Evolutionary conservation across 1,284 basidiomycete species (phyloP).

Genomic region (Mycena citricolor): DNA sequence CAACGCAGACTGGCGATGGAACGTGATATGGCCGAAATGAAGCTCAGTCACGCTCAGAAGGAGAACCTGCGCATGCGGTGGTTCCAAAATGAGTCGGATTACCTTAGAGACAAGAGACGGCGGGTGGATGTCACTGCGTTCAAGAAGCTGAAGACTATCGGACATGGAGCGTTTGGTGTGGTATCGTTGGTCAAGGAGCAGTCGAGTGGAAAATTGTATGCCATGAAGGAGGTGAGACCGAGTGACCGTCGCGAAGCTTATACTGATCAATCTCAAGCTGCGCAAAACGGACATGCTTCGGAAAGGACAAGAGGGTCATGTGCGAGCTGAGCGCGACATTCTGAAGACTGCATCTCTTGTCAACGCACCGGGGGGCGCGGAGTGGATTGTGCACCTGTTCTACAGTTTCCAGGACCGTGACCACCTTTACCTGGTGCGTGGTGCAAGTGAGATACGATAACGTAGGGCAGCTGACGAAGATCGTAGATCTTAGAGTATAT

Average conservation of each 20-base stretch:
- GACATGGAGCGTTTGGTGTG: slow-evolving; percentile 96
- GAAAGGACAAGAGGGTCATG: slow-evolving; percentile 97
- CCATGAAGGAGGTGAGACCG: slow-evolving; percentile 94
- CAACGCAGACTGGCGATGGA: slow-evolving; percentile 85
- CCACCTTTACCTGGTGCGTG: slow-evolving; percentile 86
- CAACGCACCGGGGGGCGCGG: slow-evolving; percentile 65
- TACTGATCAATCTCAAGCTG: slow-evolving; percentile 51
- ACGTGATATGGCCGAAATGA: slow-evolving; percentile 77
- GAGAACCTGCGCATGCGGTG: slow-evolving; percentile 73
- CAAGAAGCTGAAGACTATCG: slow-evolving; percentile 90
- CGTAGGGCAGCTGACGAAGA: slow-evolving; percentile 28
- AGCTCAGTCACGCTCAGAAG: slow-evolving; percentile 70
- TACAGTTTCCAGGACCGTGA: slow-evolving; percentile 93
- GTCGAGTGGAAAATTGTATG: slow-evolving; percentile 78
- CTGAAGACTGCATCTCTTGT: slow-evolving; percentile 79
- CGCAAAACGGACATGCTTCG: slow-evolving; percentile 96
- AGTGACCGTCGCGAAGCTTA: slow-evolving; percentile 25
- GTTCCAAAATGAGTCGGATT: slow-evolving; percentile 85
- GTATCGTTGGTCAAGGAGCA: slow-evolving; percentile 89
- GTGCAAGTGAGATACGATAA: slow-evolving; percentile 45
- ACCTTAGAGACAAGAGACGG: slow-evolving; percentile 80
- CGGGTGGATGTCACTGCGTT: slow-evolving; percentile 87
- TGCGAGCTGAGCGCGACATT: slow-evolving; percentile 87
- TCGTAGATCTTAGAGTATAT: slow-evolving; percentile 86
- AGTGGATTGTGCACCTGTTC: slow-evolving; percentile 93